These are phyloP conservation scores for Gastrolobium bilobum DNA, from an alignment of 306 rosid species.

Conservation along the genomic window DNA sequence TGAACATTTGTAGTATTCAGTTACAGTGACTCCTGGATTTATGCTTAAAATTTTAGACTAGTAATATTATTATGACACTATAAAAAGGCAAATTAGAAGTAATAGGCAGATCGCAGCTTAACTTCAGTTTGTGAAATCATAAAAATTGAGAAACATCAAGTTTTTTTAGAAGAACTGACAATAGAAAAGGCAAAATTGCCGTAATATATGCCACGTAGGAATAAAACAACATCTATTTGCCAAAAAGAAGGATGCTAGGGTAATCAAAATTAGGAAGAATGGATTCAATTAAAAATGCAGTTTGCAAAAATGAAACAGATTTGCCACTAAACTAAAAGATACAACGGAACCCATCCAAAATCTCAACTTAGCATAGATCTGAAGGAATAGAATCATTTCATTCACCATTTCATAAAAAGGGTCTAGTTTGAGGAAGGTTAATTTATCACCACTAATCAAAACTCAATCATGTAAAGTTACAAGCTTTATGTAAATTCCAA, in stretches of 20 bases:
- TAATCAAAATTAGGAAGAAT: slow-evolving; percentile 19
- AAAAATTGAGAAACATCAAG: not conserved
- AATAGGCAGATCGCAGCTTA: slow-evolving; percentile 30
- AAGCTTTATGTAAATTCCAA: slow-evolving; percentile 10
- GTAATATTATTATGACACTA: slow-evolving; percentile 17
- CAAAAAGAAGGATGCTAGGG: not conserved
- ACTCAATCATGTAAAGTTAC: not conserved
- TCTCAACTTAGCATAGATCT: slow-evolving; percentile 45
- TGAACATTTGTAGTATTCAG: not conserved
- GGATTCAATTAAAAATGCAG: slow-evolving; percentile 31
- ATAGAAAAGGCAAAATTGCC: not conserved
- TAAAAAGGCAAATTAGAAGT: not conserved
- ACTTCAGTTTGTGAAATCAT: not conserved
- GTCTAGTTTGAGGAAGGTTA: slow-evolving; percentile 3
- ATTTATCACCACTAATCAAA: slow-evolving; percentile 8
- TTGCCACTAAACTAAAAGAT: not conserved
- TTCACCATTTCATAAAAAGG: slow-evolving; percentile 20
- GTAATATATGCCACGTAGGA: not conserved
- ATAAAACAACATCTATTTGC: not conserved
- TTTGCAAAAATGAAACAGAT: slow-evolving; percentile 13
- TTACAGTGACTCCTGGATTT: not conserved
- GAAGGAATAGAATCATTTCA: slow-evolving; percentile 43
- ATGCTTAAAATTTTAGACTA: not conserved
- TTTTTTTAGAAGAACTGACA: not conserved
- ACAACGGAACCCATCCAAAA: slow-evolving; percentile 27